Base-by-base conservation (phyloP, 352 stramenopile species). In the Thraustotheca clavata region DNA sequence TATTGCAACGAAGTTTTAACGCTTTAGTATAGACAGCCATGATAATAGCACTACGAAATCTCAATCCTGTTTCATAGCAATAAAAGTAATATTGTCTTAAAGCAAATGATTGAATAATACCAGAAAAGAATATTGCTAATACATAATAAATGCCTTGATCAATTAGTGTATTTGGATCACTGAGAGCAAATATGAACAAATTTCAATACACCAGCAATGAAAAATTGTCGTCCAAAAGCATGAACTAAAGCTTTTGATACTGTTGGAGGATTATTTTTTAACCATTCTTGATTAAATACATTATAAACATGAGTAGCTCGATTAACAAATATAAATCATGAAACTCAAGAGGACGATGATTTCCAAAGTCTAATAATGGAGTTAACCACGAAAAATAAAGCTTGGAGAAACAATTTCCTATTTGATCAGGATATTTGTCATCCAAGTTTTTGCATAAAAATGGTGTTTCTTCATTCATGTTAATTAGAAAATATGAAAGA, bases 311-410 rank as follows among this genome's bases (percentile, higher is more conserved):
- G 69, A 22, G 52, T 55, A 33, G 79, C 73, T 54, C 80, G 80
- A 77, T 96, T 89, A 96, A 69, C 61, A 91, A 80, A 73, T 85
- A 92, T 54, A 97, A 73, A 62, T 97, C 89, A 36, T 83, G 74
- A 54, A 74, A 72, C 68, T 96, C 73, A 1, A 97, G 71, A 43
- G 85, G 80, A 0, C 80, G 79, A 49, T 86, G 69, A 68, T 89
- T 91, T 49, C 86, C 86, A 31, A 94, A 72, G 55, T 86, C 71
- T 76, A 96, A 87, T 43, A 96, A 65, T 54, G 83, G 84, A 35
- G 83, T 92, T 60, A 96, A 70, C 88, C 88, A 96, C 69, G 78
- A 79, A 72, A 96, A 96, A 63, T 91, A 79, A 27, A 90, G 61
- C 27, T 67, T 71, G n/a, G 72, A 75, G n/a, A 73, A 47, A 48